Conservation (phyloP, 306 rosid genomes). For the Castanopsis chinensis region DNA sequence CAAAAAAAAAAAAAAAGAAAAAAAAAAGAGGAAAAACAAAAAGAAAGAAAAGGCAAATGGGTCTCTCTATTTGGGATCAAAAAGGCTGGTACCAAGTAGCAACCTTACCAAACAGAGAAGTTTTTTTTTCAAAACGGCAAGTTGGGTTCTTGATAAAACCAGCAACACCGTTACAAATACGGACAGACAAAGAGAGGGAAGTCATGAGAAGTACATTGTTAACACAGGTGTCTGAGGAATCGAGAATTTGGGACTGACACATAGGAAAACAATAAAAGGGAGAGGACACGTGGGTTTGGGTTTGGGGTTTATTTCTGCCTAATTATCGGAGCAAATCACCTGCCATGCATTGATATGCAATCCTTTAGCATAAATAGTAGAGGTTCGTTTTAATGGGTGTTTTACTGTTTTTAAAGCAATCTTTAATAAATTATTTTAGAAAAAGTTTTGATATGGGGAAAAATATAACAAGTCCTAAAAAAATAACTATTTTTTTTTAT, state of each 20-base stretch:
- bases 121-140: conserved; percentile 6
- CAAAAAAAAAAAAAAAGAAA: too few relatives aligned
- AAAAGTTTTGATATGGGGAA: too few relatives aligned
- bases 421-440: too few relatives aligned
- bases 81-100: not conserved
- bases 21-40: rapidly evolving
- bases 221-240: conserved; percentile 31
- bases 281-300: conserved; percentile 24
- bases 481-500: too few relatives aligned
- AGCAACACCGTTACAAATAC: not conserved
- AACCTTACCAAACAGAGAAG: not conserved
- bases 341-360: too few relatives aligned
- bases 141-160: conserved; percentile 16
- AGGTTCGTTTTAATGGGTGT: too few relatives aligned
- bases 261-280: not conserved
- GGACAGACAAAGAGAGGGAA: not conserved
- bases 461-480: too few relatives aligned
- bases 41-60: not conserved
- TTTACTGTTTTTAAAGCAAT: too few relatives aligned
- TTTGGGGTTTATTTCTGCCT: not conserved
- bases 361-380: too few relatives aligned
- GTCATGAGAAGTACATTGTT: not conserved
- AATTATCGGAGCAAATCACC: not conserved
- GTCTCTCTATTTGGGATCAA: not conserved
- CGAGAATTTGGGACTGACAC: conserved; percentile 33